A percentile compares a stretch with the other conserved stretches of the same genome.
Evolutionary conservation across 805 yeast species (phyloP).

Genomic region (Lachancea thermotolerans): DNA sequence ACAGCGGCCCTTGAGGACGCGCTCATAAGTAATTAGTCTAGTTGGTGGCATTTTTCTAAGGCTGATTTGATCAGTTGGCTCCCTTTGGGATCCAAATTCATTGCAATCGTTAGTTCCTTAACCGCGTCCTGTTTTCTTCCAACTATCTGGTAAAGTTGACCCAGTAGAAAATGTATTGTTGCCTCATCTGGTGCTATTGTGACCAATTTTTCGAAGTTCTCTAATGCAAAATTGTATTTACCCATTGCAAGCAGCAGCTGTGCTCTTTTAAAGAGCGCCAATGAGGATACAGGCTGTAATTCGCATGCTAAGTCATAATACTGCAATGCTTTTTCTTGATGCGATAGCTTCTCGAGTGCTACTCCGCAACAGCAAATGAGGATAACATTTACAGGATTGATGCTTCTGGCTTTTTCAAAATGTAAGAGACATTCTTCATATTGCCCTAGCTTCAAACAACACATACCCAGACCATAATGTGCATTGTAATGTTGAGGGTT

Average conservation of each 20-base stretch:
- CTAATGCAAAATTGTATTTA: constrained; percentile 63
- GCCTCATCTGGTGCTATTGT: constrained; percentile 91
- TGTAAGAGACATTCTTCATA: constrained; percentile 77
- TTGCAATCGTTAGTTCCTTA: constrained; percentile 78
- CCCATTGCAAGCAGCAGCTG: constrained; percentile 69
- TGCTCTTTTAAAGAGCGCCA: constrained; percentile 85
- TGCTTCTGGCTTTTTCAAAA: constrained; percentile 77
- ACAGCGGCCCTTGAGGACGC: background rate
- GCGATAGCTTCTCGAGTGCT: constrained; percentile 73
- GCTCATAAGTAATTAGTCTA: constrained; percentile 16
- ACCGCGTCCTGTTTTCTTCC: constrained; percentile 73
- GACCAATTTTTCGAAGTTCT: constrained; percentile 64
- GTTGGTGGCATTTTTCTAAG: constrained; percentile 45
- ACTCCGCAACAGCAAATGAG: constrained; percentile 90
- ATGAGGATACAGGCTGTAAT: constrained; percentile 76
- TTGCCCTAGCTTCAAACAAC: constrained; percentile 79
- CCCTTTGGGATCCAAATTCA: constrained; percentile 89
- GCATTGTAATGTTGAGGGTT: constrained; percentile 90
- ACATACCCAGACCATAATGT: constrained; percentile 93
- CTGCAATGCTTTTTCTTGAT: constrained; percentile 62
- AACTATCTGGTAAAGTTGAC: constrained; percentile 74
- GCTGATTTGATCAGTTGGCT: constrained; percentile 81
- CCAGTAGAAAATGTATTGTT: constrained; percentile 81
- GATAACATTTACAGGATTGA: constrained; percentile 86
- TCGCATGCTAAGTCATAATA: constrained; percentile 80